Evolutionary conservation across 2,329 filamentous ascomycete species (phyloP), one percentile per base, ranked within the genome.

Genomic region (Calycina herbarum): DNA sequence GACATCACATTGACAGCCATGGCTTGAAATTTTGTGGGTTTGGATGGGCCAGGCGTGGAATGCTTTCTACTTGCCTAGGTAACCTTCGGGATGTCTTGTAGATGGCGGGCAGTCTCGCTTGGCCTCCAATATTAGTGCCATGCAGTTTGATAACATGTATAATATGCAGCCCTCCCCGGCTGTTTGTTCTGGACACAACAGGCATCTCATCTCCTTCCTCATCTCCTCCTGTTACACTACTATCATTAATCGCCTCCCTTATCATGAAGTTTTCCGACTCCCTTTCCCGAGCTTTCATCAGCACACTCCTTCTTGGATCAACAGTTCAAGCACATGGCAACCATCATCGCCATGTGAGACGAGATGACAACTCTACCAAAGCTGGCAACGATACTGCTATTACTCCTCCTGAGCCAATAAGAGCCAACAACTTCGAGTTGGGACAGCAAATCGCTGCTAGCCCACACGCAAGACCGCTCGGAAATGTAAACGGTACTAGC

Each of bases 191-290:
- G 20, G 10, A 13, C 48, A 54, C 48, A 24, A 24, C 48, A 54
- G 48, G 48, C 10, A 24, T 27, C 24, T 54, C 48, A 27, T 27
- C 13, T 24, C n/a, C 48, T 51, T 51, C 45, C 6, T 11, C 3
- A 40, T 13, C 45, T 24, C 24, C 20, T 54, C 3, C 48, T 54
- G 48, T 54, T 54, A 54, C 48, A 54, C 20, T 27, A 54, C 20
- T 24, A 27, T 24, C 24, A 2, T 54, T 54, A 13, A 54, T 54
- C 8, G 20, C 57, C 10, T 24, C 31, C 5, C 8, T 27, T 15
- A 59, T 15, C 3, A 59, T 59, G 57, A 59, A 59, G 31, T 24
- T 40, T 59, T 59, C 17, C 15, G 13, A 59, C 8, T 59, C 35
- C 31, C 31, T 59, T 38, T 15, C 57, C 2, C 15, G 31, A 15